Conservation (phyloP, 352 stramenopile genomes). For the Pythium folliculosum region DNA sequence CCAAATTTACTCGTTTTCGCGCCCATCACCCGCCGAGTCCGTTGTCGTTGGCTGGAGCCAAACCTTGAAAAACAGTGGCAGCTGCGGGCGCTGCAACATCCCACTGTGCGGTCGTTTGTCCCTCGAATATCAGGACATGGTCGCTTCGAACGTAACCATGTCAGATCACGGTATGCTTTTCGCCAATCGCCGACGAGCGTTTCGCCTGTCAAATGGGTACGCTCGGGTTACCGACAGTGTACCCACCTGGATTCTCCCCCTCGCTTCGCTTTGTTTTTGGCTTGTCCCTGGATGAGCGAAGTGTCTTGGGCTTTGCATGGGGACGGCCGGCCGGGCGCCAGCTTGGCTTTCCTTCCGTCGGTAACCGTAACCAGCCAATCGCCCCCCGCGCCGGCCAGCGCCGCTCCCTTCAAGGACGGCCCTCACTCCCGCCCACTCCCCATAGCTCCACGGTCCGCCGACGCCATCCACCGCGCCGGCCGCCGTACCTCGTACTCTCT, state of each 20-base stretch:
- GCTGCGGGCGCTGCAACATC: conserved; percentile 18
- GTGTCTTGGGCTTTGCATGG: conserved; percentile 1
- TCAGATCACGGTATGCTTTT: conserved; percentile 15
- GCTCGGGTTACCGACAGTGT: conserved; percentile 22
- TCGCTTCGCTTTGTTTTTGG: conserved; percentile 1
- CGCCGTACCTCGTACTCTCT: neutral
- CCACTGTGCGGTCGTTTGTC: conserved; percentile 14
- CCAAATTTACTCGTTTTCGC: neutral
- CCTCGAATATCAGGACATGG: conserved; percentile 1
- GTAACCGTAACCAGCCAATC: conserved; percentile 7
- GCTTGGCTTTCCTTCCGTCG: neutral
- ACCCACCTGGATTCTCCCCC: conserved; percentile 19
- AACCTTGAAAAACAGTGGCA: conserved; percentile 1
- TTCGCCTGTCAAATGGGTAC: conserved; percentile 28
- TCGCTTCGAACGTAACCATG: conserved; percentile 15
- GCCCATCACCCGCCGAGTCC: neutral
- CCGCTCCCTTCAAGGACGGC: neutral
- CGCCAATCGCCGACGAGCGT: conserved; percentile 5
- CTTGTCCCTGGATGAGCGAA: conserved; percentile 3
- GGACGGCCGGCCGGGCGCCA: neutral
- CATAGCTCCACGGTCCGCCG: neutral
- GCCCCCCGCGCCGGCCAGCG: neutral
- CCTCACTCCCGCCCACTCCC: neutral
- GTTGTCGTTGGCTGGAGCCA: conserved; percentile 16
- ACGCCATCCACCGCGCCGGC: neutral